A percentile compares a stretch with the other conserved stretches of the same genome.
Conservation (phyloP, 345 rosid species). For the Bruguiera gymnorhiza region DNA sequence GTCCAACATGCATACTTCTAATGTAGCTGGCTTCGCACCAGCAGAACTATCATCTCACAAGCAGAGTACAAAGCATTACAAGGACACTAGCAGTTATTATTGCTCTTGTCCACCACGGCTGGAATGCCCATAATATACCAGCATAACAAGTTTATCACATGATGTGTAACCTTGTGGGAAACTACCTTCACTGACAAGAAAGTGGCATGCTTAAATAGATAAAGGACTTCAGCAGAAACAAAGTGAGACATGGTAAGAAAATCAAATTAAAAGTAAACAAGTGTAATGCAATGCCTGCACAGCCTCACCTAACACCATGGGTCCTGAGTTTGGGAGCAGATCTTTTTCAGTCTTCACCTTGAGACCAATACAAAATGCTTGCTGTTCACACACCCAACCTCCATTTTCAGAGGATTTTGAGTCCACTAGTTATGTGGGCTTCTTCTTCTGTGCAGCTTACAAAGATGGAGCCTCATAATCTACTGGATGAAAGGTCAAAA, state of each 20-base stretch:
- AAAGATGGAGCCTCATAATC: constrained; percentile 96
- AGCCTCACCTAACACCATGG: too few relatives aligned
- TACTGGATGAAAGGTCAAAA: constrained; percentile 52
- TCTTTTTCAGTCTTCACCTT: constrained; percentile 44
- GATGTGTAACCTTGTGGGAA: background rate
- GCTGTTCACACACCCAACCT: constrained; percentile 94
- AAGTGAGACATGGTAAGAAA: background rate
- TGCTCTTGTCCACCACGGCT: constrained; percentile 19
- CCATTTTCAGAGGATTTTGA: constrained; percentile 83
- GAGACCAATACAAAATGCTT: too few relatives aligned
- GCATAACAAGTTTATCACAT: background rate
- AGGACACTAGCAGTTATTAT: constrained; percentile 13
- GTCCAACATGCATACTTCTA: constrained; percentile 19
- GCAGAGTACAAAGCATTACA: constrained; percentile 27
- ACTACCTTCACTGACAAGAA: too few relatives aligned
- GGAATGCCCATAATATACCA: constrained; percentile 20
- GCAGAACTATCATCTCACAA: constrained; percentile 32
- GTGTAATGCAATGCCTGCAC: too few relatives aligned
- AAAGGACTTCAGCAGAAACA: background rate
- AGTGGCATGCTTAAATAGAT: too few relatives aligned
- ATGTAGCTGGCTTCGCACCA: constrained; percentile 25
- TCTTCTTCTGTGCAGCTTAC: constrained; percentile 78
- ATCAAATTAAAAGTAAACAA: background rate
- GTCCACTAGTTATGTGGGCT: constrained; percentile 67
- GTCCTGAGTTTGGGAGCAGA: too few relatives aligned